Evolutionary conservation across 495 filamentous ascomycete species (phyloP).

Genomic region (Venustampulla echinocandica): DNA sequence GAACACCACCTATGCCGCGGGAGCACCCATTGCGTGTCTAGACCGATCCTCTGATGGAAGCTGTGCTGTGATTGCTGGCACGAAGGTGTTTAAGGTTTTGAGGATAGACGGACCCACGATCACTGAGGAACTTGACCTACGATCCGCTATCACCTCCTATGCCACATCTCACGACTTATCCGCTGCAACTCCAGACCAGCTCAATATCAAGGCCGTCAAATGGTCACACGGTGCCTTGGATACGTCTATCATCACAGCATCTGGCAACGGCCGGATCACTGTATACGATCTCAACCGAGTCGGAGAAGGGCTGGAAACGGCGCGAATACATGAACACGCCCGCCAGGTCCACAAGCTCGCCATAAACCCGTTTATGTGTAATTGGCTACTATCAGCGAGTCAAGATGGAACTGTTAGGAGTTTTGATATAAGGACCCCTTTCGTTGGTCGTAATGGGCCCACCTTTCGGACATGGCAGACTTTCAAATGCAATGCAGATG

Average conservation of each 20-base stretch:
- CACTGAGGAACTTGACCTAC: conserved; percentile 72
- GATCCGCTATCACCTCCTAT: conserved; percentile 63
- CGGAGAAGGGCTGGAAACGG: conserved; percentile 58
- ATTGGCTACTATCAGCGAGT: conserved; percentile 76
- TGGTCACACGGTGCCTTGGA: conserved; percentile 64
- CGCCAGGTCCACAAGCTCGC: conserved; percentile 89
- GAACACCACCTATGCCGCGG: conserved; percentile 62
- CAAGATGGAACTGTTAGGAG: conserved; percentile 82
- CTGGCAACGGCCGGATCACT: conserved; percentile 77
- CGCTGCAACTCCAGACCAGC: conserved; percentile 52
- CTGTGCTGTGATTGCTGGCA: conserved; percentile 71
- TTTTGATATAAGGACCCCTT: conserved; percentile 39
- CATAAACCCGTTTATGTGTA: conserved; percentile 74
- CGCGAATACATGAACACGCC: conserved; percentile 65
- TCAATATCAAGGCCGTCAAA: conserved; percentile 76
- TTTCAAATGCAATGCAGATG: conserved; percentile 54
- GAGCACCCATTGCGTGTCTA: conserved; percentile 62
- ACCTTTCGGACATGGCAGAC: conserved; percentile 35
- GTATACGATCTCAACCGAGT: conserved; percentile 65
- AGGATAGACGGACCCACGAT: conserved; percentile 59
- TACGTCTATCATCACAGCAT: conserved; percentile 71
- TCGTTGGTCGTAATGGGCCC: conserved; percentile 30
- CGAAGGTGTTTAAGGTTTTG: conserved; percentile 78
- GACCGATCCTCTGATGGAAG: conserved; percentile 70
- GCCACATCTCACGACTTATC: conserved; percentile 50